A percentile compares a stretch with the other conserved stretches of the same genome.
Evolutionary conservation across 331 rosid genomes (phyloP).

Genomic region (Ulmus americana): DNA sequence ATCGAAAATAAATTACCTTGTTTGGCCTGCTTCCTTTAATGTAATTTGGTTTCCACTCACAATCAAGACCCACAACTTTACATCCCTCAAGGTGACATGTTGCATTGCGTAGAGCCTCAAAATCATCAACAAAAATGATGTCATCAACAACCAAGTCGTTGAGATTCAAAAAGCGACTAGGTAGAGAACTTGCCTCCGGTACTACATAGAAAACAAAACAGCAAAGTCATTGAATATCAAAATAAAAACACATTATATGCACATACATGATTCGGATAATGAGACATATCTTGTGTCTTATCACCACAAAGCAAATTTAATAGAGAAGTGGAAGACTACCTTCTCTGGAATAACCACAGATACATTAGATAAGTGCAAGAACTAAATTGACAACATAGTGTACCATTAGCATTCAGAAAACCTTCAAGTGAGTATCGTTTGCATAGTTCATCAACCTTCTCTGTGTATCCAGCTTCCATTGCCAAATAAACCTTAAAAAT

Average conservation of each 20-base stretch:
- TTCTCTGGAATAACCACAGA: too few relatives aligned
- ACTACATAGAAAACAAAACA: constrained; percentile 31
- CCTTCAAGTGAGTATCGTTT: constrained; percentile 65
- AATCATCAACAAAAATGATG: constrained; percentile 75
- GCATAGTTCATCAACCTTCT: constrained; percentile 81
- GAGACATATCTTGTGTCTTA: constrained; percentile 2
- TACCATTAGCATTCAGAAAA: constrained; percentile 58
- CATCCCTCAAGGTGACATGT: constrained; percentile 59
- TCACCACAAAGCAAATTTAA: background rate
- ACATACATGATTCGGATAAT: background rate
- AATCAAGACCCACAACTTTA: constrained; percentile 81
- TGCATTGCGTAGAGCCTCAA: constrained; percentile 52
- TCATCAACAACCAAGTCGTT: constrained; percentile 52
- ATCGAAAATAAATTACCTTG: constrained; percentile 50
- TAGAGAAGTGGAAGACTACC: background rate
- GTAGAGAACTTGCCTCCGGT: constrained; percentile 51
- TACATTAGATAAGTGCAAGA: background rate
- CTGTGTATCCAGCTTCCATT: constrained; percentile 91
- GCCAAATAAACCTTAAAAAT: constrained; percentile 77
- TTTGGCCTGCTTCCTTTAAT: constrained; percentile 65
- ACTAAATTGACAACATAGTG: constrained; percentile 1
- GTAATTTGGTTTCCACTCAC: constrained; percentile 97
- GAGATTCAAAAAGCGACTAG: constrained; percentile 53
- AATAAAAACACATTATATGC: background rate
- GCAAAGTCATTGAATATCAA: constrained; percentile 4